phyloP scores from a whole-genome alignment of 129 eudicot genomes.

The Rutidosis leptorrhynchoides region DNA sequence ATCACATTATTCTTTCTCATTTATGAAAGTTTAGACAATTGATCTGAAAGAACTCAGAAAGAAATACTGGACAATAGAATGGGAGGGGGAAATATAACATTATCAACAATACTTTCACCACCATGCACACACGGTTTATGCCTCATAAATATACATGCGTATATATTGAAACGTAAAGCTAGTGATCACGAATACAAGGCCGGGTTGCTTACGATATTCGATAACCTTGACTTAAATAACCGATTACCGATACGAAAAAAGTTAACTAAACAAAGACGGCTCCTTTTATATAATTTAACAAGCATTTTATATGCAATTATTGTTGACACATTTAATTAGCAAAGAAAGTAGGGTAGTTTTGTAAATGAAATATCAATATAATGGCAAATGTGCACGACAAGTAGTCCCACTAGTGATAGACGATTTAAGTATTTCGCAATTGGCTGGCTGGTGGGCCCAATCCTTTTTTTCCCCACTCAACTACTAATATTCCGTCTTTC shows the following conservation, averaged over 20 bases:
- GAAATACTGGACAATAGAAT: too few relatives aligned
- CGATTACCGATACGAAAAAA: neutral
- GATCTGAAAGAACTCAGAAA: too few relatives aligned
- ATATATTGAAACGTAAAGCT: too few relatives aligned
- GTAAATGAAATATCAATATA: constrained; percentile 19
- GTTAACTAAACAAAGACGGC: constrained; percentile 1
- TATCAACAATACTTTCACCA: too few relatives aligned
- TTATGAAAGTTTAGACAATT: too few relatives aligned
- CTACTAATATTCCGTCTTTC: neutral
- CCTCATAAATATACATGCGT: too few relatives aligned
- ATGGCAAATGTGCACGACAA: constrained; percentile 24
- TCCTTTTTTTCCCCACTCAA: constrained; percentile 9
- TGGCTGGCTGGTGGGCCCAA: constrained; percentile 29
- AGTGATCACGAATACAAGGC: too few relatives aligned
- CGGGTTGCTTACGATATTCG: neutral
- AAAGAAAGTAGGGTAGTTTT: constrained; percentile 1
- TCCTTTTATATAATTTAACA: neutral
- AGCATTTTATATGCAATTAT: neutral
- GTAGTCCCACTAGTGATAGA: constrained; percentile 3
- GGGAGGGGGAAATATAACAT: too few relatives aligned
- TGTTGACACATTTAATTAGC: neutral
- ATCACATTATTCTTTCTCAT: too few relatives aligned
- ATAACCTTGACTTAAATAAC: neutral
- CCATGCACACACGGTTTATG: too few relatives aligned
- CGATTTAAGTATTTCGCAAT: constrained; percentile 20